A percentile compares a stretch with the other conserved stretches of the same genome.
Evolutionary conservation across 495 filamentous ascomycete genomes (phyloP).

Genomic region (Apiosordaria backusii): DNA sequence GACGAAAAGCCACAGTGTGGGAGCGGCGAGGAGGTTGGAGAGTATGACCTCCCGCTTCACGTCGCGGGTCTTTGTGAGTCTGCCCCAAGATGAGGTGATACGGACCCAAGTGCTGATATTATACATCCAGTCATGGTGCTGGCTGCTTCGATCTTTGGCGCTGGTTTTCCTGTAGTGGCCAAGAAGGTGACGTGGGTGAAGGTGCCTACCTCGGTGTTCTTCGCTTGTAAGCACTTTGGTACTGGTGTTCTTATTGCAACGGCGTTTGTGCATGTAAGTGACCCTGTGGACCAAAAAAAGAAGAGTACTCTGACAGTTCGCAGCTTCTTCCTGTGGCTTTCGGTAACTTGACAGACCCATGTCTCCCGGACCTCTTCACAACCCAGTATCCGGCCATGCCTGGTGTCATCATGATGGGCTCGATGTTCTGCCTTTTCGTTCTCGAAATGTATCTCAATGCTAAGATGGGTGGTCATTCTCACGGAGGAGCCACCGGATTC

Average conservation of each 20-base stretch:
- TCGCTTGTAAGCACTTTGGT: conserved; percentile 61
- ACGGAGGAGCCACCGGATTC: conserved; percentile 47
- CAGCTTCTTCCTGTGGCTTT: conserved; percentile 56
- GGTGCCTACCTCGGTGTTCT: conserved; percentile 51
- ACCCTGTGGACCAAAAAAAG: not conserved
- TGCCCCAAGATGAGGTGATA: conserved; percentile 13
- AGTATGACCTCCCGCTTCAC: conserved; percentile 50
- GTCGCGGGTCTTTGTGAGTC: conserved; percentile 49
- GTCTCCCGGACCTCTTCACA: conserved; percentile 55
- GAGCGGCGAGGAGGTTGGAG: conserved; percentile 37
- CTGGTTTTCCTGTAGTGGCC: conserved; percentile 52
- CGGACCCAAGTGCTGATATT: conserved; percentile 13
- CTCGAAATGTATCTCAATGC: conserved; percentile 53
- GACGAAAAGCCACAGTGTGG: conserved; percentile 45
- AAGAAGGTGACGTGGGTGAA: conserved; percentile 54
- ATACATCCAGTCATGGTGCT: conserved; percentile 37
- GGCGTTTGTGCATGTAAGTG: conserved; percentile 64
- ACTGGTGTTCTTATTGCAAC: conserved; percentile 68
- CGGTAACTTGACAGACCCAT: conserved; percentile 53
- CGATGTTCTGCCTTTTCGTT: conserved; percentile 54
- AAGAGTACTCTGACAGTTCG: conserved; percentile 3
- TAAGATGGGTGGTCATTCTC: conserved; percentile 42
- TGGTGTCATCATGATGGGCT: conserved; percentile 56
- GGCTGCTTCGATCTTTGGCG: conserved; percentile 41
- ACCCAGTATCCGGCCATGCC: conserved; percentile 56